Base-by-base conservation (phyloP, 2,329 filamentous ascomycete species). In the Claviceps spartinae region DNA sequence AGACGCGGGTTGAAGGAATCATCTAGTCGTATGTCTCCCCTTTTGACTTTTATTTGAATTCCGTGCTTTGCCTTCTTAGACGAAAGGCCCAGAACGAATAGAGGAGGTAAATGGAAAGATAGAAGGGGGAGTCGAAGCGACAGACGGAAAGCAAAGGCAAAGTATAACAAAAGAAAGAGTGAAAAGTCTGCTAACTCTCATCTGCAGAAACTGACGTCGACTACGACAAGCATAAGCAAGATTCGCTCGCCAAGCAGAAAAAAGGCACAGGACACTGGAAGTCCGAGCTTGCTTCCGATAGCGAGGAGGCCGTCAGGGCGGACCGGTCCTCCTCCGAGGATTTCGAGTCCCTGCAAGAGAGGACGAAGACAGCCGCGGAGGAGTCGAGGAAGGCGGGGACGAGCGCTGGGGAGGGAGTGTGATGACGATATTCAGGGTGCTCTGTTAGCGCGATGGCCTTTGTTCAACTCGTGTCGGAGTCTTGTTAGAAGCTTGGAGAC, bases 271-370 rank as follows among this genome's bases (percentile, higher is more conserved):
- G 75, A 50, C 76, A 88, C 63, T 93, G 88, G 87, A 85, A 86
- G 69, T 75, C 83, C 22, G 82, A 85, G 65, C 73, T 94, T 48
- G 86, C 87, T 3, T 86, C 82, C 48, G 81, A 88, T 67, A 86
- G 83, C 67, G 88, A 94, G 72, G 85, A 86, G 65, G 80, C 79
- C 59, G 75, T 93, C 67, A 83, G 79, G 71, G 85, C 81, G 42
- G 85, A 85, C 64, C 78, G 78, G 34, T 59, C 64, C 13, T 30
- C 50, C 46, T 40, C 24, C 1, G 67, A 72, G 54, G 67, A 73
- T 48, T 66, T 74, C 56, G 68, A 69, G 56, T 61, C 67, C 50
- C 62, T 84, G 65, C 76, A 83, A 69, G 70, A 83, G 63, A 71
- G 75, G 64, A 83, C 81, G 30, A 80, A 79, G 69, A 60, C 65